Percentiles rank a stretch among this genome's conserved stretches.
These are phyloP conservation scores for Polygonum aviculare DNA, from an alignment of 148 eudicot species.

Conservation along the genomic window DNA sequence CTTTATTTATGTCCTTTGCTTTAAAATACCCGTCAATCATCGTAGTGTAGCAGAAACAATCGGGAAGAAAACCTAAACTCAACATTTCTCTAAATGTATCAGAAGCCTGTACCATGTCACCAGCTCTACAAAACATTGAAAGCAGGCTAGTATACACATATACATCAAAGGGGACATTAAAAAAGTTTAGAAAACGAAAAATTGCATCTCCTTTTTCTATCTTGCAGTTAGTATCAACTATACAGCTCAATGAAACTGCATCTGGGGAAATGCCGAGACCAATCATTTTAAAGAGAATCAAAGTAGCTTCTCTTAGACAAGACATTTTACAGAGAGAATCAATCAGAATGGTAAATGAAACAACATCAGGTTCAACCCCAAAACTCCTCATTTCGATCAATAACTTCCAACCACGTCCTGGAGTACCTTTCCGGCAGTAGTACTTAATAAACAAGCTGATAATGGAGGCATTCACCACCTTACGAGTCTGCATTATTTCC, in stretches of 20 bases:
- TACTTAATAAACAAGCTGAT: conserved; percentile 33
- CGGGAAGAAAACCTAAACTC: conserved; percentile 28
- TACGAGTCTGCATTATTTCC: conserved; percentile 29
- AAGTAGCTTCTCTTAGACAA: conserved; percentile 32
- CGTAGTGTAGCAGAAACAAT: conserved; percentile 29
- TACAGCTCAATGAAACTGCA: conserved; percentile 32
- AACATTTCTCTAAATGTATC: conserved; percentile 32
- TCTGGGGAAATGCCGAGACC: conserved; percentile 29
- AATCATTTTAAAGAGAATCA: conserved; percentile 39
- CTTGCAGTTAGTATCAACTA: conserved; percentile 34
- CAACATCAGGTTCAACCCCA: conserved; percentile 35
- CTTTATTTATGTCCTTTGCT: conserved; percentile 17
- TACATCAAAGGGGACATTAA: conserved; percentile 26
- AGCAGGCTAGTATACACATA: conserved; percentile 36
- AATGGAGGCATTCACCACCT: conserved; percentile 20
- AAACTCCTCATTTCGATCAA: conserved; percentile 28
- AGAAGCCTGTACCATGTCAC: conserved; percentile 31
- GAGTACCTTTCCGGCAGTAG: conserved; percentile 29
- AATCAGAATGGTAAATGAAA: conserved; percentile 37
- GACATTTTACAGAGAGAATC: conserved; percentile 31
- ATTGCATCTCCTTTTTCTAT: conserved; percentile 19
- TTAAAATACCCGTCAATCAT: conserved; percentile 40
- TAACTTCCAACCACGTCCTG: conserved; percentile 31
- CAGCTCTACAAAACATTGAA: conserved; percentile 30
- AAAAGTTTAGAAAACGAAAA: conserved; percentile 23